Evolutionary conservation across 2,329 filamentous ascomycete genomes (phyloP), one percentile per base, ranked within the genome.

Genomic region (Penicillium verrucosum): DNA sequence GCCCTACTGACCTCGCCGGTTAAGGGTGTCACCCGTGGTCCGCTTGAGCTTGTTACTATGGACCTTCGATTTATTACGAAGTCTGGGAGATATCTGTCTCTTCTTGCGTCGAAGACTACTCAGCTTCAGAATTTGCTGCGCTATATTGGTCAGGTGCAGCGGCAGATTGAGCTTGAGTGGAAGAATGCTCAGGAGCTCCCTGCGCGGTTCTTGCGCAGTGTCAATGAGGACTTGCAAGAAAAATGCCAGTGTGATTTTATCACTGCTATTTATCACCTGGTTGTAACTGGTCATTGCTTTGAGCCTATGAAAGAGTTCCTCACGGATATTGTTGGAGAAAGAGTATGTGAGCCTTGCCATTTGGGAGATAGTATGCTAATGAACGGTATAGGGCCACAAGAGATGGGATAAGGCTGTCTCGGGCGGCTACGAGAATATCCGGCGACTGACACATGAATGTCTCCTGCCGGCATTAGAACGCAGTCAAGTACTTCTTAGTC

Each of bases 341-440:
- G 90, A 60, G 90, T 92, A 78, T 68, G 83, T 73, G 30, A 23
- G 30, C 43, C 23, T 34, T 21, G 5, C 7, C 2, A 57, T 23
- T 5, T 29, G 25, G 27, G 37, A 38, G 32, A 42, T 8, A 16
- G 21, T 29, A 10, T 11, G 29, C 52, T 68, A 38, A 64, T 57
- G 36, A 38, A 25, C 16, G 3, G 21, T 3, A 21, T 49, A 94
- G 88, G 92, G 92, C 0, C 90, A 96, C 66, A 97, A 96, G 74
- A 82, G 94, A 47, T 99, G 94, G 94, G 92, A 97, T 61, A 95
- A 93, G 68, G 88, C 89, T 6, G 89, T 95, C 2, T 82, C 84
- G 1, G 85, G 85, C 4, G 90, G 92, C 1, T 87, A 97, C 21
- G 86, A 90, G 58, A 88, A 85, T 52, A 81, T 97, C 10, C 85